Conservation (phyloP, 352 stramenopile genomes). For the Blastocystis sp. region DNA sequence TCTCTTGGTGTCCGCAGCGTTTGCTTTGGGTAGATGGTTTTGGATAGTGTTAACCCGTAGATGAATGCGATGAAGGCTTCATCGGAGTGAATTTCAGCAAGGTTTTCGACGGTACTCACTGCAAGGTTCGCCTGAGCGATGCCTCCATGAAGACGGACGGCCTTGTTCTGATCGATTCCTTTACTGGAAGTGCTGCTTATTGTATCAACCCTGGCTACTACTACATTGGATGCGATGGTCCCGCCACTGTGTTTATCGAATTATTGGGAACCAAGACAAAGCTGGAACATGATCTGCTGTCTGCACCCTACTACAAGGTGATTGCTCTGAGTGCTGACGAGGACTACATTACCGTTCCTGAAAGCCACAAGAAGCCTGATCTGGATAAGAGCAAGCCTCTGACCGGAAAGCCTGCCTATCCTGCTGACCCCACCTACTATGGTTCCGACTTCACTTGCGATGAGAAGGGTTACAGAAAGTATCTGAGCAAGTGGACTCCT, state of each 20-base stretch:
- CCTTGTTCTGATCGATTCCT: background rate
- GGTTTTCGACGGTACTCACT: background rate
- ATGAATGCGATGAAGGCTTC: conserved; percentile 8
- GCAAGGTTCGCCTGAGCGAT: background rate
- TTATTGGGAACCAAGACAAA: background rate
- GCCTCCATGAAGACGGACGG: background rate
- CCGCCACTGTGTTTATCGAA: background rate
- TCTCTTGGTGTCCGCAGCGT: too few species aligned
- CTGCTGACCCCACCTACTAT: background rate
- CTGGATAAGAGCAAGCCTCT: conserved; percentile 26
- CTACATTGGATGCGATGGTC: background rate
- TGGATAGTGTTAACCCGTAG: too few species aligned
- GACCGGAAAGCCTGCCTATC: conserved; percentile 7
- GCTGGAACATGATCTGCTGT: background rate
- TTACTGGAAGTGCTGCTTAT: background rate
- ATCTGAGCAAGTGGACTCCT: background rate
- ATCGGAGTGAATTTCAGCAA: background rate
- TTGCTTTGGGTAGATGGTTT: too few species aligned
- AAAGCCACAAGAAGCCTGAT: background rate
- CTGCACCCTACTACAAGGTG: background rate
- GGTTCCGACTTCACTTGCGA: background rate
- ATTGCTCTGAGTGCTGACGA: background rate
- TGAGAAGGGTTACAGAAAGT: background rate
- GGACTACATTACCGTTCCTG: background rate
- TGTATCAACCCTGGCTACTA: conserved; percentile 28